These are phyloP conservation scores for Talaromyces amestolkiae DNA, from an alignment of 2,329 filamentous ascomycete genomes.

Conservation along the genomic window DNA sequence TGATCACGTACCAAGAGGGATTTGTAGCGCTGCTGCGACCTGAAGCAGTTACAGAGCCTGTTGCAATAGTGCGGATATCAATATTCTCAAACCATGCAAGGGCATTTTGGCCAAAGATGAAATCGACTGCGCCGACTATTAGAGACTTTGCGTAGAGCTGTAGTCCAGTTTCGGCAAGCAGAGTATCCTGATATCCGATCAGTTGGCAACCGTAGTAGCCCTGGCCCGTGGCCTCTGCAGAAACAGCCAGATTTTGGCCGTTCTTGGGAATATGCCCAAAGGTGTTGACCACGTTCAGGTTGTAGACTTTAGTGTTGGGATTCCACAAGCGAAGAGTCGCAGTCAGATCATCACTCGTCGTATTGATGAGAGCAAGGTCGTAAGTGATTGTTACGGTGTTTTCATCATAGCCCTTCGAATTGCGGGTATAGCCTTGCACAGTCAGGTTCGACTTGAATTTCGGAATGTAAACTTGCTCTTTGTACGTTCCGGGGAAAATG, in stretches of 20 bases:
- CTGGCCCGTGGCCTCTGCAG: slow-evolving; percentile 1
- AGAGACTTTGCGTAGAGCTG: slow-evolving; percentile 2
- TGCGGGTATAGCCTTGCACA: background rate
- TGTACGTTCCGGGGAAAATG: background rate
- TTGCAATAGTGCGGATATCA: background rate
- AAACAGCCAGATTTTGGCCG: background rate
- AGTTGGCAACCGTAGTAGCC: background rate
- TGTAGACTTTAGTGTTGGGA: slow-evolving; percentile 2
- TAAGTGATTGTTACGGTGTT: slow-evolving; percentile 2
- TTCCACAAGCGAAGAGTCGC: slow-evolving; percentile 2
- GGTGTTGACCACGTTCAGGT: slow-evolving; percentile 1
- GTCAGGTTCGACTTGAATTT: background rate
- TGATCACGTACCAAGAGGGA: slow-evolving; percentile 7
- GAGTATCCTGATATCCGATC: slow-evolving; percentile 6
- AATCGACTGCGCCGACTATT: background rate
- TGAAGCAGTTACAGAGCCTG: background rate
- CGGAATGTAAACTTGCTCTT: slow-evolving; percentile 1
- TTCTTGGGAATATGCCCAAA: slow-evolving; percentile 1
- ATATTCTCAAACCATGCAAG: slow-evolving; percentile 3
- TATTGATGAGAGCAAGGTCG: slow-evolving; percentile 5
- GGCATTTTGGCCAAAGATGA: background rate
- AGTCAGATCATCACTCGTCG: background rate
- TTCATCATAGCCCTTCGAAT: background rate
- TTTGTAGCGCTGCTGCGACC: slow-evolving; percentile 3
- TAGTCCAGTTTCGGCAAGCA: slow-evolving; percentile 1